phyloP scores from a whole-genome alignment of 495 filamentous ascomycete genomes.

The Neurospora hispaniola region DNA sequence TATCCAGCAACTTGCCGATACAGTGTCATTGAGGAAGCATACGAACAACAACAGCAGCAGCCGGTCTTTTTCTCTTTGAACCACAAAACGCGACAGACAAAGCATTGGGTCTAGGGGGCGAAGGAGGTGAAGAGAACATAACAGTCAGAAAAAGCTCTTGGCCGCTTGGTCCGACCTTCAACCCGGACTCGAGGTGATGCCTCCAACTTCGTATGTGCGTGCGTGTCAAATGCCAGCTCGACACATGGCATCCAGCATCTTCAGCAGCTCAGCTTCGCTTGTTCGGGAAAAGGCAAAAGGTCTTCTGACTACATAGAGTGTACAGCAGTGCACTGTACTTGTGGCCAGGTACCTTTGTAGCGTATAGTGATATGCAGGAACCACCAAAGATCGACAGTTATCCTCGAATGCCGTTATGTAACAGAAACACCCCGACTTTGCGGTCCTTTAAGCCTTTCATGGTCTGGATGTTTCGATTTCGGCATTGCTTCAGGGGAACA shows the following conservation, averaged over 20 bases:
- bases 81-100: not conserved
- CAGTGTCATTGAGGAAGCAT: not conserved
- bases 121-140: not conserved
- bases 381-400: not conserved
- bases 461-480: not conserved
- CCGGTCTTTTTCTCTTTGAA: not conserved
- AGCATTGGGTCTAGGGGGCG: not conserved
- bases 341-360: not conserved
- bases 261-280: not conserved
- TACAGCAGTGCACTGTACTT: not conserved
- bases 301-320: not conserved
- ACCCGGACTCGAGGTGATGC: not conserved
- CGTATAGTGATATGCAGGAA: not conserved
- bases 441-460: not conserved
- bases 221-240: not conserved
- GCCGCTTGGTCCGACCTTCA: not conserved
- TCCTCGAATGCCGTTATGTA: not conserved
- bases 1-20: not conserved
- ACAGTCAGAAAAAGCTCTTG: not conserved
- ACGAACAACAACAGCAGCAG: not conserved
- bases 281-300: not conserved
- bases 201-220: not conserved
- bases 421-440: not conserved
- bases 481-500: not conserved
- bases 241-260: not conserved